Conservation (phyloP, 192 early-diverging fungal species). For the Coemansia sp. region DNA sequence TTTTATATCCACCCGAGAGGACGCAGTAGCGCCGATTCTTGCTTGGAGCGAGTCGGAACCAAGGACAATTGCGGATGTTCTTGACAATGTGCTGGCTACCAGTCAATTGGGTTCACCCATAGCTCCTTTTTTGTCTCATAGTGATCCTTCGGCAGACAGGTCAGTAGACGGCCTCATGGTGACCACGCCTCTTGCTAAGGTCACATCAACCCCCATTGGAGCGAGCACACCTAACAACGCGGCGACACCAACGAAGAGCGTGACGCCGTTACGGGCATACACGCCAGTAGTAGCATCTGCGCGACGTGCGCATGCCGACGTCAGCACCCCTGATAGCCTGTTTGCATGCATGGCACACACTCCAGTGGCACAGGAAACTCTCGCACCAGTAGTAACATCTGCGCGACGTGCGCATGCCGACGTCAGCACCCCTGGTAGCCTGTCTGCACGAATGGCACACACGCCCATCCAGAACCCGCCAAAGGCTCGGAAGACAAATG, state of each 20-base stretch:
- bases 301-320: background rate
- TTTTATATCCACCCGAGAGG: background rate
- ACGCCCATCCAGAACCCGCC: background rate
- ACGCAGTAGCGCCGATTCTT: background rate
- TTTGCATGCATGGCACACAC: background rate
- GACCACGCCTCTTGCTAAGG: background rate
- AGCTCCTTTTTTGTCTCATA: background rate
- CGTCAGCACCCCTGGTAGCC: background rate
- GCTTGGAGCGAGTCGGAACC: background rate
- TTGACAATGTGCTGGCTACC: slow-evolving; percentile 8
- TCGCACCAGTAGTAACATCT: background rate
- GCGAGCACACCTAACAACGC: background rate
- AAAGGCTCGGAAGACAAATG: background rate
- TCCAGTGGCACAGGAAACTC: background rate
- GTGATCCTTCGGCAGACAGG: background rate
- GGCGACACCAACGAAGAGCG: background rate
- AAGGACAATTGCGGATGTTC: slow-evolving; percentile 8
- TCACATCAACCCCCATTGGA: background rate
- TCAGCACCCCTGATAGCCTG: background rate
- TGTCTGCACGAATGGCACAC: background rate
- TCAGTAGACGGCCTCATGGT: background rate
- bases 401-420: background rate
- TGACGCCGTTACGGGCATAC: background rate
- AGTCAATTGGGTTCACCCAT: background rate
- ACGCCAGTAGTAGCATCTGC: background rate